Percentiles rank a stretch among this genome's conserved stretches.
These are phyloP conservation scores for Xylona heveae DNA, from an alignment of 495 filamentous ascomycete species.

Conservation along the genomic window DNA sequence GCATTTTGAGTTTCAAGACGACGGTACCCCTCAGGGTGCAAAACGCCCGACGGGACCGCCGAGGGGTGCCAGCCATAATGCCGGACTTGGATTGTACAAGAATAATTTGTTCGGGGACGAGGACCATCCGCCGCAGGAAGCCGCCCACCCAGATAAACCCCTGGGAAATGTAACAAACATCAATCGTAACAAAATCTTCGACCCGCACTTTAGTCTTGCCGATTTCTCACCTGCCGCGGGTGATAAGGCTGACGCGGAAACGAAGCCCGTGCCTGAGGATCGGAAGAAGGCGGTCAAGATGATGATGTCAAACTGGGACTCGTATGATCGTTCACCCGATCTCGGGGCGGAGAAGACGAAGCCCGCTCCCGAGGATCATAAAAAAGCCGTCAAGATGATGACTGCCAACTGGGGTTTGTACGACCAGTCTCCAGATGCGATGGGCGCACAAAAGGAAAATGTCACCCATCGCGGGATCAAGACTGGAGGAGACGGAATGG, in stretches of 20 bases:
- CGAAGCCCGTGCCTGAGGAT: slow-evolving; percentile 25
- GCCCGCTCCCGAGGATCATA: slow-evolving; percentile 19
- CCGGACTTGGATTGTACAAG: slow-evolving; percentile 51
- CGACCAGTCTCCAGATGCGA: slow-evolving; percentile 5
- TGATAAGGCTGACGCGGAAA: slow-evolving; percentile 20
- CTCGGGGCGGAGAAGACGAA: slow-evolving; percentile 13
- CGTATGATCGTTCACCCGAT: slow-evolving; percentile 38
- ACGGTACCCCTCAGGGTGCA: slow-evolving; percentile 19
- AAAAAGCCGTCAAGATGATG: slow-evolving; percentile 11
- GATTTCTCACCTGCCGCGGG: slow-evolving; percentile 32
- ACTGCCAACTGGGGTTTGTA: slow-evolving; percentile 6
- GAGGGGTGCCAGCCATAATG: slow-evolving; percentile 32
- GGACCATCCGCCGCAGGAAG: neutral
- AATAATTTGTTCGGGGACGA: slow-evolving; percentile 42
- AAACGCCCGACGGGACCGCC: slow-evolving; percentile 14
- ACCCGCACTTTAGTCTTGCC: slow-evolving; percentile 43
- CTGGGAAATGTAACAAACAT: slow-evolving; percentile 42
- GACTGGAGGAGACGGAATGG: slow-evolving; percentile 54
- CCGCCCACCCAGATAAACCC: slow-evolving; percentile 15
- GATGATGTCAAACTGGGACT: slow-evolving; percentile 45
- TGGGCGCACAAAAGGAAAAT: too few relatives aligned
- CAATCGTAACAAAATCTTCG: slow-evolving; percentile 54
- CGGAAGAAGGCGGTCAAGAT: slow-evolving; percentile 26
- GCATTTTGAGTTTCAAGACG: slow-evolving; percentile 56
- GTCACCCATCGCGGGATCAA: slow-evolving; percentile 23